Percentiles rank a stretch among this genome's conserved stretches.
Evolutionary conservation across 2,329 filamentous ascomycete species (phyloP).

Genomic region (Cryphonectria nitschkei): DNA sequence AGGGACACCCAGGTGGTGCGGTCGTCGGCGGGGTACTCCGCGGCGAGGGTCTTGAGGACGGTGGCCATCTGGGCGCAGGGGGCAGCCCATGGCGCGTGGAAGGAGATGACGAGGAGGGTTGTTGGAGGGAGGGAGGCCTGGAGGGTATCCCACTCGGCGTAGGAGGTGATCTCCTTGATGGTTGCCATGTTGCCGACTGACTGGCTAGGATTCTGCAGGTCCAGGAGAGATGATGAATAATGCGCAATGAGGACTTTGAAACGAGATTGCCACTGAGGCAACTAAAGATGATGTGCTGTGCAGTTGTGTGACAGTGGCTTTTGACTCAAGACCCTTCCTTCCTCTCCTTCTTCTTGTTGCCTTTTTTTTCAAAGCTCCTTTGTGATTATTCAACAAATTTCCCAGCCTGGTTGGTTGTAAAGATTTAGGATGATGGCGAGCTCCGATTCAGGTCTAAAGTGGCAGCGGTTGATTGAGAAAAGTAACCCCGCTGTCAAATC

Average conservation of each 20-base stretch:
- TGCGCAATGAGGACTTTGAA: background rate
- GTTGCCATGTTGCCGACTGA: slow-evolving; percentile 63
- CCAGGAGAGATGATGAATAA: background rate
- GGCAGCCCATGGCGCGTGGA: slow-evolving; percentile 95
- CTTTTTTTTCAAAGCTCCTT: background rate
- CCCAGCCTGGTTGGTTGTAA: background rate
- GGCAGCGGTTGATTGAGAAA: slow-evolving; percentile 10
- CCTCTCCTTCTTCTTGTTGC: background rate
- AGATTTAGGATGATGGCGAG: background rate
- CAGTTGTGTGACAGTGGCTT: background rate
- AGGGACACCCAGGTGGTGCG: slow-evolving; percentile 83
- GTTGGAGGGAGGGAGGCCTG: slow-evolving; percentile 67
- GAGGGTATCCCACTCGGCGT: slow-evolving; percentile 73
- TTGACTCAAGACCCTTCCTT: background rate
- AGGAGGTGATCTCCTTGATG: slow-evolving; percentile 75
- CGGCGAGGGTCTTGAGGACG: slow-evolving; percentile 82
- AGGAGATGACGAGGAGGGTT: slow-evolving; percentile 83
- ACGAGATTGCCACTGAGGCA: no score
- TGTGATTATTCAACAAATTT: slow-evolving; percentile 1
- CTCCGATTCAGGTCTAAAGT: slow-evolving; percentile 24
- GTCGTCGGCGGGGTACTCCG: slow-evolving; percentile 74
- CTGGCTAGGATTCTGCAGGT: background rate
- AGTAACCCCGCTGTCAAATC: slow-evolving; percentile 30
- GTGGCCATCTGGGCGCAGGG: slow-evolving; percentile 93
- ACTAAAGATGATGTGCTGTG: background rate